Evolutionary conservation across 1,284 basidiomycete species (phyloP).

Genomic region (Entoloma clypeatum): DNA sequence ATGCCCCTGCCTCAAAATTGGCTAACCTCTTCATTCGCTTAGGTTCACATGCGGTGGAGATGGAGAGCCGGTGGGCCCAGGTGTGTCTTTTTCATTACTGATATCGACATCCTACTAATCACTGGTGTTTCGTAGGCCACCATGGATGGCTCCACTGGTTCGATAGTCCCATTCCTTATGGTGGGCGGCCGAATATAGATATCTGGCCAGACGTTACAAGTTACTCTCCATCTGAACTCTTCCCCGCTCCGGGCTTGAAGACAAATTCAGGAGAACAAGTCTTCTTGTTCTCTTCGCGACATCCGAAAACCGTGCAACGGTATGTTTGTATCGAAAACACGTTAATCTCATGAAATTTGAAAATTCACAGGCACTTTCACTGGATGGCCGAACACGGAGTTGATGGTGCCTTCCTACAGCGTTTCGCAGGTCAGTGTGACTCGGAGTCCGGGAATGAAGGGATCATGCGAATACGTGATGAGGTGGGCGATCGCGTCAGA

Average conservation of each 20-base stretch:
- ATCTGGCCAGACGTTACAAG: constrained; percentile 72
- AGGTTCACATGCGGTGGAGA: constrained; percentile 74
- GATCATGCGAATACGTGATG: constrained; percentile 59
- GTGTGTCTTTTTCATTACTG: constrained; percentile 26
- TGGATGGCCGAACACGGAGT: constrained; percentile 79
- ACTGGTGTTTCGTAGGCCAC: constrained; percentile 50
- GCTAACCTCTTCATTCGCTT: constrained; percentile 6
- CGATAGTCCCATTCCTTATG: constrained; percentile 55
- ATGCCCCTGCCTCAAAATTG: neutral
- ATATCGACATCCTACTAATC: constrained; percentile 1
- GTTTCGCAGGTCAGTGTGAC: constrained; percentile 66
- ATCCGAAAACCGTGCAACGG: constrained; percentile 66
- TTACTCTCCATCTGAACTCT: constrained; percentile 67
- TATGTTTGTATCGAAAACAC: constrained; percentile 17
- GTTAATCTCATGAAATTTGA: constrained; percentile 3
- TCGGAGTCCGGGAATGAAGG: constrained; percentile 49
- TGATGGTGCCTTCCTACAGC: constrained; percentile 74
- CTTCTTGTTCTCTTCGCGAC: constrained; percentile 70
- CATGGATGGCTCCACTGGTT: constrained; percentile 86
- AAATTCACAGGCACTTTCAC: constrained; percentile 56
- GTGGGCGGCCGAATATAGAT: constrained; percentile 66
- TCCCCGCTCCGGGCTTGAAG: constrained; percentile 60
- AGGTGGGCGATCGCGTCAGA: constrained; percentile 63
- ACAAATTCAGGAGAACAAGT: constrained; percentile 51
- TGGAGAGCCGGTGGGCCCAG: constrained; percentile 58